Percentiles rank a stretch among this genome's conserved stretches.
Evolutionary conservation across 2,329 filamentous ascomycete species (phyloP).

Genomic region (Claviceps capensis): DNA sequence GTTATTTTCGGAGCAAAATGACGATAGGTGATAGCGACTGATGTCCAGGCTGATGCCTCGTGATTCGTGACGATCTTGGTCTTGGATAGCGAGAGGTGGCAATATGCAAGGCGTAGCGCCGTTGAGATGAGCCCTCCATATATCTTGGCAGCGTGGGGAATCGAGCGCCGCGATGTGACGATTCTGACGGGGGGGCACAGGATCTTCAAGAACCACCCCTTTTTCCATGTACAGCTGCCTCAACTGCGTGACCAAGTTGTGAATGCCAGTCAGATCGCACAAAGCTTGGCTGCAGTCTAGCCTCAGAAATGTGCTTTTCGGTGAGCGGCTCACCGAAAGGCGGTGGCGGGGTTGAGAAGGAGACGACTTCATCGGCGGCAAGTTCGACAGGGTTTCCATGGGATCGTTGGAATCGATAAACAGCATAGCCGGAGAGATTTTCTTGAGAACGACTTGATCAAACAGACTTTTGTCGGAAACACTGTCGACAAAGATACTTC

Average conservation of each 20-base stretch:
- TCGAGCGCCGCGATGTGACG: slow-evolving; percentile 16
- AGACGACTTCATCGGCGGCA: slow-evolving; percentile 26
- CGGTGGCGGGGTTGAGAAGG: slow-evolving; percentile 32
- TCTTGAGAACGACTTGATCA: slow-evolving; percentile 34
- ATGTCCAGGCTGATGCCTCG: slow-evolving; percentile 28
- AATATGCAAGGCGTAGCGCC: slow-evolving; percentile 30
- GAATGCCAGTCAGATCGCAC: slow-evolving; percentile 33
- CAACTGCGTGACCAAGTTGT: slow-evolving; percentile 33
- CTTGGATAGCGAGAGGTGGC: slow-evolving; percentile 22
- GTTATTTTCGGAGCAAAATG: slow-evolving; percentile 25
- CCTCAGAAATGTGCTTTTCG: slow-evolving; percentile 30
- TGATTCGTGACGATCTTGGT: slow-evolving; percentile 18
- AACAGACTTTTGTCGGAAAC: slow-evolving; percentile 34
- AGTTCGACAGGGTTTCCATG: slow-evolving; percentile 23
- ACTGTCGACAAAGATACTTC: slow-evolving; percentile 39
- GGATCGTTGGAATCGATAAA: slow-evolving; percentile 33
- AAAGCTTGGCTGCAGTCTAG: slow-evolving; percentile 37
- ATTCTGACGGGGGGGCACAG: slow-evolving; percentile 13
- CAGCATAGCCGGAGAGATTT: slow-evolving; percentile 35
- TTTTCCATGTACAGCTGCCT: slow-evolving; percentile 29
- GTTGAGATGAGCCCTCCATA: slow-evolving; percentile 29
- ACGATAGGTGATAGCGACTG: slow-evolving; percentile 24
- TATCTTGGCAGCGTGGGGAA: slow-evolving; percentile 23
- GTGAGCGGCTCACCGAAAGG: slow-evolving; percentile 34
- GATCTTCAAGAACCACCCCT: slow-evolving; percentile 13